A percentile compares a stretch with the other conserved stretches of the same genome.
phyloP scores from a whole-genome alignment of 1,284 basidiomycete species.

The Papiliotrema fonsecae region DNA sequence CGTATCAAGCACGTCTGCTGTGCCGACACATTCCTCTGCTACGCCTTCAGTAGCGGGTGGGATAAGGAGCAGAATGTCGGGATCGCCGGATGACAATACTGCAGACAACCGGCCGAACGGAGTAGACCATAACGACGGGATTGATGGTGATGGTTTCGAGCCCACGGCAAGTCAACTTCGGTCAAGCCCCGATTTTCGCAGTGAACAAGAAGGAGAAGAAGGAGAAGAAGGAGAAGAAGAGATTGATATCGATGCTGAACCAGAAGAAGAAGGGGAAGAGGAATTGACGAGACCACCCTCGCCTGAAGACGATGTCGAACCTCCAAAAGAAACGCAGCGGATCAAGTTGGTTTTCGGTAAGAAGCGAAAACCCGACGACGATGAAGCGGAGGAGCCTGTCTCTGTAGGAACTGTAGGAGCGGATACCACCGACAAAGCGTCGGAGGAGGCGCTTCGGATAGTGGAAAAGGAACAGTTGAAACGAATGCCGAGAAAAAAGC shows the following conservation, averaged over 20 bases:
- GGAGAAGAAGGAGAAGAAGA: slow-evolving; percentile 1
- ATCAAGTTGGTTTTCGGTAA: not conserved
- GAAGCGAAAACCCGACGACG: slow-evolving; percentile 2
- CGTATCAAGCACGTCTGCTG: not conserved
- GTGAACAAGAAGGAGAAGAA: not conserved
- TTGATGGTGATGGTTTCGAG: not conserved
- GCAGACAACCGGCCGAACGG: not conserved
- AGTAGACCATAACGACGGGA: not conserved
- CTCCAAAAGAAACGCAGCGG: not conserved
- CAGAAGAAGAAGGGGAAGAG: not conserved
- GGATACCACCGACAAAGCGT: not conserved
- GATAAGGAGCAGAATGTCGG: not conserved
- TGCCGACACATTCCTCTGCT: not conserved
- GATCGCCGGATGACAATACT: slow-evolving; percentile 1
- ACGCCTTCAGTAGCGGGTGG: not conserved
- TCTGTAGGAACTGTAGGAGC: not conserved
- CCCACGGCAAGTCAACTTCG: not conserved
- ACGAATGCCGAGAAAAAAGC: slow-evolving; percentile 29
- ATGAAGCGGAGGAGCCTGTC: not conserved
- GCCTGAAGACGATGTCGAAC: not conserved
- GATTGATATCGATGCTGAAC: not conserved
- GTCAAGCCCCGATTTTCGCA: not conserved
- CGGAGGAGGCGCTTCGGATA: not conserved
- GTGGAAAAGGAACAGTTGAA: slow-evolving; percentile 6
- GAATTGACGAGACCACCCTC: not conserved